Base-by-base conservation (phyloP, 2,329 filamentous ascomycete species). In the Westerdykella sp. region DNA sequence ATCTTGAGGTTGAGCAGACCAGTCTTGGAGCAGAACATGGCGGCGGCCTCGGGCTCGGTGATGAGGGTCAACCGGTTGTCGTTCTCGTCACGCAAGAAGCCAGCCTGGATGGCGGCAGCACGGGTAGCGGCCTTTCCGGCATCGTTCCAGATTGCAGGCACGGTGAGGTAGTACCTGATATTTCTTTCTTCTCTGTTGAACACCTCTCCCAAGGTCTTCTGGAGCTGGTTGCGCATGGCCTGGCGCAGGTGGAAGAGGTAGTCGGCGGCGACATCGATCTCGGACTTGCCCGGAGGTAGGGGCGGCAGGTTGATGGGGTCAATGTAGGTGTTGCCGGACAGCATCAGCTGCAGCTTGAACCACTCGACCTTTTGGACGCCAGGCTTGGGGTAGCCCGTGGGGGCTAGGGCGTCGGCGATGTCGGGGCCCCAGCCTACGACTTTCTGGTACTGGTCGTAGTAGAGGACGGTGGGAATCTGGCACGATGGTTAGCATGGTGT, bases 111-210 rank as follows among this genome's bases (percentile, higher is more conserved):
- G 53, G 93, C 93, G 18, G 93, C 93, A 13, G 90, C 87, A 72
- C 93, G 83, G 12, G 93, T 97, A 32, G 93, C 93, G 45, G 93
- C 93, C 73, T 98, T 98, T 57, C 90, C 93, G 37, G 93, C 91
- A 72, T 97, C 93, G 68, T 97, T 97, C 93, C 93, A 97, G 57
- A 98, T 97, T 56, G 93, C 93, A 15, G 93, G 93, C n/a, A 98
- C 93, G 2, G 93, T 98, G 57, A 98, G 75, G 69, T 96, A 97
- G 71, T 97, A 97, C 57, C 88, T 81, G 59, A 97, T 98, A 69
- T 97, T 97, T 60, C 91, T 85, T 74, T 97, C 93, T 73, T 97
- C 93, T 69, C 93, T 79, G 71, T 94, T 95, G 71, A 97, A 98
- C 1, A 98, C 93, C 66, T 97, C 93, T 42, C 93, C 93, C 23